Percentiles rank a stretch among this genome's conserved stretches.
Conservation (phyloP, 2,329 filamentous ascomycete genomes). For the Chaetoscypha palmicola region DNA sequence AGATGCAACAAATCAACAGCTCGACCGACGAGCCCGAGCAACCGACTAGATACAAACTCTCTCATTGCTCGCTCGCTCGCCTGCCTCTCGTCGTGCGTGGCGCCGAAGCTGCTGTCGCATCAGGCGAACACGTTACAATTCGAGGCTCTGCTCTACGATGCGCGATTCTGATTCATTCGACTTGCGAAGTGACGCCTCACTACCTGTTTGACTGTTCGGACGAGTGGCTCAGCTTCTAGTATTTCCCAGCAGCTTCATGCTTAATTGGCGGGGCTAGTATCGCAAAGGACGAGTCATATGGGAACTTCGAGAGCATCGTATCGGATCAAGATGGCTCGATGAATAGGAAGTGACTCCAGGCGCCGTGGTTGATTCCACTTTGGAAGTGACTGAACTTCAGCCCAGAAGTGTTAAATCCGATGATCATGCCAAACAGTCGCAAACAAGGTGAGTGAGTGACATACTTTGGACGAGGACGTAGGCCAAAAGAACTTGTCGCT, state of each 20-base stretch:
- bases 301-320: constrained; percentile 3
- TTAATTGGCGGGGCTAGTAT: constrained; percentile 9
- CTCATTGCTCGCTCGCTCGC: neutral
- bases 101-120: neutral
- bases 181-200: constrained; percentile 12
- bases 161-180: constrained; percentile 3
- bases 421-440: neutral
- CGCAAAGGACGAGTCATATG: constrained; percentile 20
- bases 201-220: constrained; percentile 7
- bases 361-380: constrained; percentile 1
- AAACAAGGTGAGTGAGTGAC: neutral
- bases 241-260: neutral
- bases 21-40: neutral
- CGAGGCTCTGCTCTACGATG: too few relatives aligned
- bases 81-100: neutral
- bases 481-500: neutral
- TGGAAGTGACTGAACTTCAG: neutral
- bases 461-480: neutral
- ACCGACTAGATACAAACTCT: neutral
- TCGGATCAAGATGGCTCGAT: constrained; percentile 12
- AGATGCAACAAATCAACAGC: neutral
- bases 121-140: too few relatives aligned
- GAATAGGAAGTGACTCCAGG: constrained; percentile 15
- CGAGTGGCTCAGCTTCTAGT: constrained; percentile 6
- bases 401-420: neutral